Conservation (phyloP, 2,329 filamentous ascomycete genomes). For the Orbilia oligospora region DNA sequence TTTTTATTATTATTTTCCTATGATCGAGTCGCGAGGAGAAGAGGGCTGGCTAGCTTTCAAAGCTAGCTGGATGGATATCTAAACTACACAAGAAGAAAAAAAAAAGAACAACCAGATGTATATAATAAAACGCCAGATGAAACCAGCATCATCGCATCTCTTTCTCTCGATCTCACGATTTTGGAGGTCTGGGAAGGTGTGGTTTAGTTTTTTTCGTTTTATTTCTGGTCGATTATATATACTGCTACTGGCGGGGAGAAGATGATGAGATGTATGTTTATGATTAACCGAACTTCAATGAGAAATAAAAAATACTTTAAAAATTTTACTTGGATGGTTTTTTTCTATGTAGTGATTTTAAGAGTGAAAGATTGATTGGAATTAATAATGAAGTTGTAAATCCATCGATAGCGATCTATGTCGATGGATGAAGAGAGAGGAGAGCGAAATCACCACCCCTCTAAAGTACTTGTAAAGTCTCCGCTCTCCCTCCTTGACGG, state of each 20-base stretch:
- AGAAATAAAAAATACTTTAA: neutral
- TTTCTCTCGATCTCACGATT: neutral
- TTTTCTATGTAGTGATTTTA: no score
- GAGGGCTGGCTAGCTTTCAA: neutral
- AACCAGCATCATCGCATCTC: no score
- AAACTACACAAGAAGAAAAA: slow-evolving; percentile 9
- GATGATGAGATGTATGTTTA: slow-evolving; percentile 7
- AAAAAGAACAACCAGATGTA: neutral
- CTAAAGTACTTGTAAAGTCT: no score
- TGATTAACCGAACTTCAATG: neutral
- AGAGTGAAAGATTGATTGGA: no score
- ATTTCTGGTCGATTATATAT: no score
- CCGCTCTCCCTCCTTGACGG: no score
- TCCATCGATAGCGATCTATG: no score
- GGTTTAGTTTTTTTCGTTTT: neutral
- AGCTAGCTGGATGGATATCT: neutral
- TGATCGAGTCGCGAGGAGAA: neutral
- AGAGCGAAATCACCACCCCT: no score
- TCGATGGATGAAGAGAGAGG: no score
- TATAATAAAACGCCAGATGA: no score
- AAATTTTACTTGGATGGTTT: neutral
- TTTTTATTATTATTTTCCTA: neutral
- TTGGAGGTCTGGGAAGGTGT: neutral
- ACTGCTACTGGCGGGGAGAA: neutral
- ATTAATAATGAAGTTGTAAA: no score